Base-by-base conservation (phyloP, 768 basidiomycete species). In the Coprinopsis marcescibilis region DNA sequence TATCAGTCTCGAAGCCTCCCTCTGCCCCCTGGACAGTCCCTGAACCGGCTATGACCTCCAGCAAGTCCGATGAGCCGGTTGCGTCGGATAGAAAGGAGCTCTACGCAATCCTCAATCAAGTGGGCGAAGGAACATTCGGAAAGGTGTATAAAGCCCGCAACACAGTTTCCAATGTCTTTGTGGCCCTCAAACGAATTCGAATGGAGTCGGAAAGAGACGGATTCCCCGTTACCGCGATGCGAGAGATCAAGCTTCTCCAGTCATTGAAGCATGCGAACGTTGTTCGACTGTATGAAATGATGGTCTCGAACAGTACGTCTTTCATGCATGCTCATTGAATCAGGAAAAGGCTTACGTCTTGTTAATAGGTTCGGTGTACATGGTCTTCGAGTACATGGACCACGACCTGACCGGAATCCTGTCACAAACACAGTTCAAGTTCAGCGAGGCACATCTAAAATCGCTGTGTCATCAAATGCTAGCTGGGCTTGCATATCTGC, bases 361-460 rank as follows among this genome's bases (percentile, higher is more conserved):
- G 49, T 46, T 40, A 14, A 4, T 57, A 97, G 95, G 92, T 49
- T 84, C 87, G 39, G 94, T 96, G 33, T 95, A 91, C 67, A 99
- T 99, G 96, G 95, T 99, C 30, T 92, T 98, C 58, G 94, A 98
- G 64, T 99, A 99, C 65, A 89, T 96, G 89, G 93, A 99, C 57
- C 95, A 98, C 61, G 96, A 99, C 61, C 72, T 99, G 45, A 97
- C 94, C 2, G 96, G 96, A 3, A 76, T 98, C 42, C 73, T 99
- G 21, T 89, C 91, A 2, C 94, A 97, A 67, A 87, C 80, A 1
- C 85, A 91, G 58, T 89, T 97, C 57, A 71, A 61, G 30, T 97
- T 99, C 61, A 76, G 80, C 0, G 77, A 82, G 17, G 90, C 88
- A 17, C 87, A 99, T 64, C 73, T 98, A 33, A 99, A 99, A 72